Evolutionary conservation across 805 yeast genomes (phyloP).

Genomic region (Candida boleticola): DNA sequence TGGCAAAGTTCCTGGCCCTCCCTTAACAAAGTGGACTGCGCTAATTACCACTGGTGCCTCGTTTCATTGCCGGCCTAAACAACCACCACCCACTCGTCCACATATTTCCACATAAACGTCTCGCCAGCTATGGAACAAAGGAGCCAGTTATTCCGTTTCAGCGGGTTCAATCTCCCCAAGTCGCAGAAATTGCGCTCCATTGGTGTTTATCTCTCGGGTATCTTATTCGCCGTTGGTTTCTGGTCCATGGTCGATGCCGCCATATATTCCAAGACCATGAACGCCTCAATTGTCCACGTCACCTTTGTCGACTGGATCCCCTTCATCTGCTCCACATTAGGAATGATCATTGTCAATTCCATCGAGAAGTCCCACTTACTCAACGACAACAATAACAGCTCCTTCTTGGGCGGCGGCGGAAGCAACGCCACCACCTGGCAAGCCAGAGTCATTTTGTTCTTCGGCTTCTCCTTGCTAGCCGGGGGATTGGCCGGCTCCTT

Average conservation of each 20-base stretch:
- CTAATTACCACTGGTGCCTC: too few relatives aligned
- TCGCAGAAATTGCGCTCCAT: slow-evolving; percentile 66
- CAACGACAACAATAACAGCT: slow-evolving; percentile 31
- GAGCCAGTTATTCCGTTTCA: slow-evolving; percentile 62
- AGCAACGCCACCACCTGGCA: slow-evolving; percentile 75
- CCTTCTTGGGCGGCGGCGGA: slow-evolving; percentile 42
- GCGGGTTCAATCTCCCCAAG: slow-evolving; percentile 60
- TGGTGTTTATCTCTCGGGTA: slow-evolving; percentile 79
- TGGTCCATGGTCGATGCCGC: slow-evolving; percentile 91
- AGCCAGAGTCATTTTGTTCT: slow-evolving; percentile 83
- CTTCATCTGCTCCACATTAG: slow-evolving; percentile 79
- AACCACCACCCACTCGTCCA: too few relatives aligned
- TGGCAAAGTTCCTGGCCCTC: too few relatives aligned
- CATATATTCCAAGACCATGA: slow-evolving; percentile 76
- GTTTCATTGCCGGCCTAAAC: too few relatives aligned
- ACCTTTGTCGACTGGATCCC: slow-evolving; percentile 97
- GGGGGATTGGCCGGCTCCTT: slow-evolving; percentile 93
- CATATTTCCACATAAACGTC: too few relatives aligned
- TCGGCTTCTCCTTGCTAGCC: slow-evolving; percentile 90
- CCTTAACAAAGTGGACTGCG: too few relatives aligned
- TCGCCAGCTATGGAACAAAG: slow-evolving; percentile 48
- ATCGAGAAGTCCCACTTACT: slow-evolving; percentile 67
- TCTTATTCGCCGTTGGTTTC: slow-evolving; percentile 78
- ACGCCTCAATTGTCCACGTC: slow-evolving; percentile 84
- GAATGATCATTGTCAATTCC: slow-evolving; percentile 79